Conservation (phyloP, 768 basidiomycete genomes). For the Macrolepiota albuminosa region DNA sequence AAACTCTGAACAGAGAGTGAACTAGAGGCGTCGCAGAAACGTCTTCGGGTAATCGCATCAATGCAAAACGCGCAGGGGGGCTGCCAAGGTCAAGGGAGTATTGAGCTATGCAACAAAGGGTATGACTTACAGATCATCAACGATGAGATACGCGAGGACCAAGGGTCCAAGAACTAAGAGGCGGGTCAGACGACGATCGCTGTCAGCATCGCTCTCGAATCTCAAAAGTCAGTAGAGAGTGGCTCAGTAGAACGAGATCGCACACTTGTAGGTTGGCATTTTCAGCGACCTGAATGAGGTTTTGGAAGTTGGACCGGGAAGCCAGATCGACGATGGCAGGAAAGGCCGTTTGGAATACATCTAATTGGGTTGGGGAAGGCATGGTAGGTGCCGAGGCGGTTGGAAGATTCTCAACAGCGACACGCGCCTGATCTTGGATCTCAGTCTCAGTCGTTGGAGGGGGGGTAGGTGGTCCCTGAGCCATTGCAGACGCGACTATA, state of each 20-base stretch:
- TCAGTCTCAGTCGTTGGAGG: slow-evolving; percentile 55
- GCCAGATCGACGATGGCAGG: slow-evolving; percentile 41
- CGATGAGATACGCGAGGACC: slow-evolving; percentile 59
- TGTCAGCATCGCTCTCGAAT: slow-evolving; percentile 26
- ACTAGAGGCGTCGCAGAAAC: slow-evolving; percentile 39
- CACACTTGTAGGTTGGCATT: slow-evolving; percentile 50
- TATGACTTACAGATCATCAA: slow-evolving; percentile 49
- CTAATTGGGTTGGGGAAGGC: slow-evolving; percentile 21
- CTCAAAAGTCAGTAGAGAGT: background rate
- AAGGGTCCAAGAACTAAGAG: slow-evolving; percentile 55
- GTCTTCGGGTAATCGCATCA: slow-evolving; percentile 49
- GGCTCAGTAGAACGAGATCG: background rate
- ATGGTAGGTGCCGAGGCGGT: slow-evolving; percentile 11
- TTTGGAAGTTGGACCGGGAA: slow-evolving; percentile 34
- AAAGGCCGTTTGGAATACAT: slow-evolving; percentile 42
- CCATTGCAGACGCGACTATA: slow-evolving; percentile 31
- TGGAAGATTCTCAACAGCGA: slow-evolving; percentile 7
- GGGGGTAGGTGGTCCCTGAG: slow-evolving; percentile 58
- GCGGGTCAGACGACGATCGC: slow-evolving; percentile 36
- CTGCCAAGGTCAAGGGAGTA: slow-evolving; percentile 27
- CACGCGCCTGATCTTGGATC: slow-evolving; percentile 47
- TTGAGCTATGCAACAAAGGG: background rate
- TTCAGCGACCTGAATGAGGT: slow-evolving; percentile 46
- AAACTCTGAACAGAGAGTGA: slow-evolving; percentile 41
- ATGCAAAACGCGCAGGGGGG: slow-evolving; percentile 52